These are phyloP conservation scores for Apiotrichum mycotoxinovorans DNA, from an alignment of 1,284 basidiomycete species.

Conservation along the genomic window DNA sequence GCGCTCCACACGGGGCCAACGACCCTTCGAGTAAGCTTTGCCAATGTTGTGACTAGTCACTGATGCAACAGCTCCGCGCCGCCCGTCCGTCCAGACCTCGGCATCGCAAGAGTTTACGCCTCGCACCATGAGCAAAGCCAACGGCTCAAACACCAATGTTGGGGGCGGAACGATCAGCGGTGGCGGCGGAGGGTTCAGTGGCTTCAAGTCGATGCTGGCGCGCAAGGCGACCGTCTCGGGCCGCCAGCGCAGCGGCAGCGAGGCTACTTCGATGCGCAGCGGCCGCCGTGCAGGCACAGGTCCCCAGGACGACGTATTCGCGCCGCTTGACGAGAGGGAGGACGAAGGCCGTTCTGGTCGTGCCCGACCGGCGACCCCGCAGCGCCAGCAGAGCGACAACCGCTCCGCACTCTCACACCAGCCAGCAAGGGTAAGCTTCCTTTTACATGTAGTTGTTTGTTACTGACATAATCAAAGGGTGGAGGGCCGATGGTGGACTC, in stretches of 20 bases:
- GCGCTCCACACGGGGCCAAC: background rate
- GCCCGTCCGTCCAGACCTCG: conserved; percentile 6
- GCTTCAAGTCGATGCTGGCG: conserved; percentile 50
- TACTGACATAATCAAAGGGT: too few relatives aligned
- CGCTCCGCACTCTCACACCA: background rate
- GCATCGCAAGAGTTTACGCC: conserved; percentile 30
- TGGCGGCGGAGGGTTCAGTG: conserved; percentile 33
- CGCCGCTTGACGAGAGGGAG: background rate
- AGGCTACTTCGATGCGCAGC: conserved; percentile 24
- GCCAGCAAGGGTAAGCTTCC: background rate
- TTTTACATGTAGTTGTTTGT: too few relatives aligned
- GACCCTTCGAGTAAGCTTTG: background rate
- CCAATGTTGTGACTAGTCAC: background rate
- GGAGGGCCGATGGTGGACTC: conserved; percentile 52
- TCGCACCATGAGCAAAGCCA: conserved; percentile 14
- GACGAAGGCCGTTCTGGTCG: background rate
- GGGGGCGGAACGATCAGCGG: conserved; percentile 5
- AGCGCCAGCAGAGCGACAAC: background rate
- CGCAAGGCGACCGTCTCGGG: conserved; percentile 36
- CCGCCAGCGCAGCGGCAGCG: conserved; percentile 29
- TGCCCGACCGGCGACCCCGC: background rate
- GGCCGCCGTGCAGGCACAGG: conserved; percentile 23
- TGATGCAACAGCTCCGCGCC: conserved; percentile 5
- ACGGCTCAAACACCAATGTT: conserved; percentile 28
- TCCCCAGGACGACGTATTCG: conserved; percentile 1